Evolutionary conservation across 352 stramenopile species (phyloP).

Genomic region (Globisporangium irregulare): DNA sequence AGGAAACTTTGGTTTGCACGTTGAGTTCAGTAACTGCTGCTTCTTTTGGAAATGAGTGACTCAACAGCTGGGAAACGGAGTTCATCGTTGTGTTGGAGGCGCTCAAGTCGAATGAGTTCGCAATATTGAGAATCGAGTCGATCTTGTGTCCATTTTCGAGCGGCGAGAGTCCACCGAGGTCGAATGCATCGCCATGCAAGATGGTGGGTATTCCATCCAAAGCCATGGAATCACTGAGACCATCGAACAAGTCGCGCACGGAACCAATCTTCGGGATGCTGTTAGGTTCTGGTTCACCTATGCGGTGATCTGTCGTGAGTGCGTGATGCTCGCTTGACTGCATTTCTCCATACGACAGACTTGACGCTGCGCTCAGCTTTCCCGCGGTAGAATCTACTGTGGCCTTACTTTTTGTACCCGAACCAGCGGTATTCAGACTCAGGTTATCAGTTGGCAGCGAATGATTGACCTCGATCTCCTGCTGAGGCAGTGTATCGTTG

Average conservation of each 20-base stretch:
- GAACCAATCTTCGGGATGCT: neutral
- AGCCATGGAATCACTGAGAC: constrained; percentile 5
- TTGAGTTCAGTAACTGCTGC: neutral
- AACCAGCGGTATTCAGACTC: neutral
- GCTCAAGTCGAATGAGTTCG: constrained; percentile 31
- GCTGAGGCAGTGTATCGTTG: neutral
- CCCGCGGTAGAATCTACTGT: no score
- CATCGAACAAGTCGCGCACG: constrained; percentile 4
- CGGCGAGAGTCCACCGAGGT: neutral
- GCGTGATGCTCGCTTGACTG: neutral
- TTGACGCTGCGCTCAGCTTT: no score
- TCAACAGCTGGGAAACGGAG: constrained; percentile 1
- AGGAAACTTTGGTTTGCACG: neutral
- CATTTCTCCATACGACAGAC: neutral
- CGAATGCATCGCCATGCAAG: neutral
- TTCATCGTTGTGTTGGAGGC: constrained; percentile 19
- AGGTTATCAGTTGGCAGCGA: neutral
- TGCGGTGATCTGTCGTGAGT: neutral
- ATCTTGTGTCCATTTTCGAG: constrained; percentile 1
- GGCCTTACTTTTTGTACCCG: neutral
- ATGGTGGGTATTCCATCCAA: neutral
- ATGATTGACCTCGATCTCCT: neutral
- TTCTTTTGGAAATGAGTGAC: neutral
- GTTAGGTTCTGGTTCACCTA: neutral
- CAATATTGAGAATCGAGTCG: constrained; percentile 25